Conservation (phyloP, 768 basidiomycete species). For the Sutorius australiensis region DNA sequence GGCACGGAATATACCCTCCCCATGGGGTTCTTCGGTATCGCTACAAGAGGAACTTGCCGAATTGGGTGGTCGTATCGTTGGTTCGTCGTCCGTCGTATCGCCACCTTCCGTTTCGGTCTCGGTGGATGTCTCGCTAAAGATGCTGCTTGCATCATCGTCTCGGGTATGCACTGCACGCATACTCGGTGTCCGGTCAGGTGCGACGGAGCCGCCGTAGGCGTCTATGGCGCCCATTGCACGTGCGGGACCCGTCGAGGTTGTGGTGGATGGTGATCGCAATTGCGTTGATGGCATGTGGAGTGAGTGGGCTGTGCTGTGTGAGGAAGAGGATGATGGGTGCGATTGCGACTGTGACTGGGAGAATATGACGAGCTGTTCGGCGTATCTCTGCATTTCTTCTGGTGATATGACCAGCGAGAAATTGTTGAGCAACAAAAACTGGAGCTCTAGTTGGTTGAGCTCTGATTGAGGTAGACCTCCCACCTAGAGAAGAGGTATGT, state of each 20-base stretch:
- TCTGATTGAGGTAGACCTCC: slow-evolving; percentile 91
- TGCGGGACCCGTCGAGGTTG: slow-evolving; percentile 34
- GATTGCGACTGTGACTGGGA: slow-evolving; percentile 47
- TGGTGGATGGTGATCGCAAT: slow-evolving; percentile 13
- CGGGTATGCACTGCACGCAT: slow-evolving; percentile 24
- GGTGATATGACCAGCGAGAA: slow-evolving; percentile 84
- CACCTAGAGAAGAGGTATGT: slow-evolving; percentile 50
- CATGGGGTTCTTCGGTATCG: slow-evolving; percentile 35
- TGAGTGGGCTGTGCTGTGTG: slow-evolving; percentile 20
- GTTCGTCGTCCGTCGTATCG: slow-evolving; percentile 72
- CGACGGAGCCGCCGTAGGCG: slow-evolving; percentile 43
- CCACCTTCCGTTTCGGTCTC: slow-evolving; percentile 53
- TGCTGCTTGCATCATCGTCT: slow-evolving; percentile 33
- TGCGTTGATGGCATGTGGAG: slow-evolving; percentile 18
- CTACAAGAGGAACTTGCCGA: slow-evolving; percentile 38
- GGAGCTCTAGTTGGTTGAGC: slow-evolving; percentile 94
- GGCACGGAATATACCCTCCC: slow-evolving; percentile 28
- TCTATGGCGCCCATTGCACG: slow-evolving; percentile 56
- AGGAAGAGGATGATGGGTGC: slow-evolving; percentile 23
- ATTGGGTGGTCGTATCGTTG: slow-evolving; percentile 63
- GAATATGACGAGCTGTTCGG: slow-evolving; percentile 81
- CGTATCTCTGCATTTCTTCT: slow-evolving; percentile 93
- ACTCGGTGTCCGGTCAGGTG: slow-evolving; percentile 29
- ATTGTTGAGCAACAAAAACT: slow-evolving; percentile 95
- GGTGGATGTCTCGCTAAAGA: slow-evolving; percentile 39